phyloP scores from a whole-genome alignment of 2,329 filamentous ascomycete species.

The Paradendryphiella salina region DNA sequence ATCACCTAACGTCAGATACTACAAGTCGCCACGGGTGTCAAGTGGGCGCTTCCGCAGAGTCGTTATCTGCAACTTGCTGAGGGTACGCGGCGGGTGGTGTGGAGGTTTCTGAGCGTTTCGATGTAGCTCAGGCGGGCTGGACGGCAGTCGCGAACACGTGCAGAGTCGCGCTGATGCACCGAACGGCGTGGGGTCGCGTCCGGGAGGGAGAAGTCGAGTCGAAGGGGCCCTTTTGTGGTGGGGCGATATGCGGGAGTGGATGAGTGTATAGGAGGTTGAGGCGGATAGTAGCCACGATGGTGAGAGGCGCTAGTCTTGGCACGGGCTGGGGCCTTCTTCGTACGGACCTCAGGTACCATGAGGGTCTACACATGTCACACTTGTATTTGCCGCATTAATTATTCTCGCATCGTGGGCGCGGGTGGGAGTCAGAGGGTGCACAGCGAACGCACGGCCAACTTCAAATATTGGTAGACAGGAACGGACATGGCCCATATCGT shows the following conservation, averaged over 20 bases:
- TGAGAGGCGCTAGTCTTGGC: slow-evolving; percentile 28
- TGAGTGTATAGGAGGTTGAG: slow-evolving; percentile 29
- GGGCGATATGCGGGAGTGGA: slow-evolving; percentile 39
- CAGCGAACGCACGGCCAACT: not conserved
- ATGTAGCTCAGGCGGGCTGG: slow-evolving; percentile 23
- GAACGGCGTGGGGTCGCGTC: slow-evolving; percentile 30
- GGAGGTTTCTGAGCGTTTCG: slow-evolving; percentile 36
- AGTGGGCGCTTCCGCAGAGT: slow-evolving; percentile 49
- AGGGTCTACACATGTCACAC: slow-evolving; percentile 6
- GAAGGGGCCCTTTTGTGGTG: slow-evolving; percentile 33
- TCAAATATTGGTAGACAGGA: not conserved
- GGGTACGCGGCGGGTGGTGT: slow-evolving; percentile 40
- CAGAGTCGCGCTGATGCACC: slow-evolving; percentile 30
- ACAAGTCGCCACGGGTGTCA: slow-evolving; percentile 44
- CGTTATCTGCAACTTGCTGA: slow-evolving; percentile 38
- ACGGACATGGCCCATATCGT: slow-evolving; percentile 1
- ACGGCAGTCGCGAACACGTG: slow-evolving; percentile 24
- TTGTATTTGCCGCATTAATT: not conserved
- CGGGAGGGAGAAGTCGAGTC: slow-evolving; percentile 28
- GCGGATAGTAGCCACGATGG: slow-evolving; percentile 19
- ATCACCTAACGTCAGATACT: slow-evolving; percentile 48
- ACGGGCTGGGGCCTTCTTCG: slow-evolving; percentile 15
- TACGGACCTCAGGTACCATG: slow-evolving; percentile 3
- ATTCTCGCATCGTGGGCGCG: not conserved
- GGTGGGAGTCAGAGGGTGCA: not conserved